Conservation (phyloP, 73 alveolate genomes). For the Paramecium sonneborni region DNA sequence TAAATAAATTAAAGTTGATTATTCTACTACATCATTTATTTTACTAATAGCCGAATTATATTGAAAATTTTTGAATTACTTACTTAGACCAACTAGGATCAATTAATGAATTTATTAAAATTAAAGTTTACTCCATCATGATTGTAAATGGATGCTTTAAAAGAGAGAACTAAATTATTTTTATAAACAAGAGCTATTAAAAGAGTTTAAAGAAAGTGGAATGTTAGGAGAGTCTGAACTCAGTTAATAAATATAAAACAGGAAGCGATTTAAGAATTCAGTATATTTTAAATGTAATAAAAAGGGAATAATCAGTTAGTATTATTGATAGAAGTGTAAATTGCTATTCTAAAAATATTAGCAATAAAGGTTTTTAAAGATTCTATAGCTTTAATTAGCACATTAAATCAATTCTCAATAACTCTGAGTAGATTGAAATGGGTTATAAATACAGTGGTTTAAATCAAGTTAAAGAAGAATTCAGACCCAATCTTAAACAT, state of each 20-base stretch:
- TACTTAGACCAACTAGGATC: too few relatives aligned
- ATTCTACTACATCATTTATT: constrained; percentile 99
- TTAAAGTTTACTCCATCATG: constrained; percentile 98
- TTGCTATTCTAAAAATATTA: constrained; percentile 95
- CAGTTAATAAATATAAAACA: background rate
- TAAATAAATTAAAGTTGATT: constrained; percentile 95
- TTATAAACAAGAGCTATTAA: constrained; percentile 96
- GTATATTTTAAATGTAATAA: constrained; percentile 94
- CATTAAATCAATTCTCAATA: constrained; percentile 87
- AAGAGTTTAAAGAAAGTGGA: constrained; percentile 61
- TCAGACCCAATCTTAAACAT: constrained; percentile 92
- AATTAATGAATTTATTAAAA: constrained; percentile 94
- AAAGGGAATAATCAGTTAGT: constrained; percentile 82
- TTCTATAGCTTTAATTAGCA: constrained; percentile 93
- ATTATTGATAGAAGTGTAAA: constrained; percentile 97
- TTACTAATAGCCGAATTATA: too few relatives aligned
- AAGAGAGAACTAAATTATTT: constrained; percentile 89
- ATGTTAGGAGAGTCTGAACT: constrained; percentile 71
- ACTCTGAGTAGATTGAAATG: constrained; percentile 71
- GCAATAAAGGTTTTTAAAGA: constrained; percentile 98
- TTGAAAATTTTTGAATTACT: too few relatives aligned
- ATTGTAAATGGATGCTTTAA: constrained; percentile 93
- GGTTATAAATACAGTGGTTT: constrained; percentile 88
- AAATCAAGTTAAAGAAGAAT: constrained; percentile 90
- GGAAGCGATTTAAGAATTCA: constrained; percentile 92